Evolutionary conservation across 495 filamentous ascomycete genomes (phyloP), one percentile per base, ranked within the genome.

Genomic region (Cenococcum geophilum): DNA sequence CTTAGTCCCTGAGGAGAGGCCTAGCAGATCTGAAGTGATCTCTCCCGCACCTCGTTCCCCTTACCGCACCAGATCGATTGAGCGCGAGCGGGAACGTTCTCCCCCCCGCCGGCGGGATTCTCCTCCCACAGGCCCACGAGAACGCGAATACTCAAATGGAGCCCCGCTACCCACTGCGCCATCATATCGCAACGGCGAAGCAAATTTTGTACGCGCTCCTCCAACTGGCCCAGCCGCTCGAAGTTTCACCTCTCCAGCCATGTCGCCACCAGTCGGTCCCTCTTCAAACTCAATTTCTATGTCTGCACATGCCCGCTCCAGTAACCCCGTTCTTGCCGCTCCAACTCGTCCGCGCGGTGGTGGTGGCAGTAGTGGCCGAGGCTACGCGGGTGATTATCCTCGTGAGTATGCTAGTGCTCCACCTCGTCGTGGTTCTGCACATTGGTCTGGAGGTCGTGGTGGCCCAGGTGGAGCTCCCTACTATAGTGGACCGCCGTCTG

Each of bases 281-380:
- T 76, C 79, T 56, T 74, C 75, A 12, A 59, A 58, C 22, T 70
- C 78, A 10, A 78, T 77, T 36, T 70, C 75, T 1, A 70, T 77
- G 62, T 75, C 77, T 14, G 70, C 76, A 6, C 81, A 78, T 36
- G 77, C 73, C 66, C 80, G 82, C 73, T 14, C 68, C 72, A 82
- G 75, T 62, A 70, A 78, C 27, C 78, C 82, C 35, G 61, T 83
- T 21, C 70, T 84, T 1, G 79, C 81, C 37, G 82, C 82, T 12
- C 83, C 83, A n/a, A 84, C 82, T 16, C 80, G 80, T 11, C 83
- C 83, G 36, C 80, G 81, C 40, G 79, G 81, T 34, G 78, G 75
- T 53, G 67, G 63, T 23, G 43, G 65, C 23, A 48, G 69, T 47
- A 69, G 72, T 32, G 45, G 45, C 58, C 27, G 62, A 23, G 67